Percentiles rank a stretch among this genome's conserved stretches.
Conservation (phyloP, 192 early-diverging fungal genomes). For the Coemansia nantahalensis region DNA sequence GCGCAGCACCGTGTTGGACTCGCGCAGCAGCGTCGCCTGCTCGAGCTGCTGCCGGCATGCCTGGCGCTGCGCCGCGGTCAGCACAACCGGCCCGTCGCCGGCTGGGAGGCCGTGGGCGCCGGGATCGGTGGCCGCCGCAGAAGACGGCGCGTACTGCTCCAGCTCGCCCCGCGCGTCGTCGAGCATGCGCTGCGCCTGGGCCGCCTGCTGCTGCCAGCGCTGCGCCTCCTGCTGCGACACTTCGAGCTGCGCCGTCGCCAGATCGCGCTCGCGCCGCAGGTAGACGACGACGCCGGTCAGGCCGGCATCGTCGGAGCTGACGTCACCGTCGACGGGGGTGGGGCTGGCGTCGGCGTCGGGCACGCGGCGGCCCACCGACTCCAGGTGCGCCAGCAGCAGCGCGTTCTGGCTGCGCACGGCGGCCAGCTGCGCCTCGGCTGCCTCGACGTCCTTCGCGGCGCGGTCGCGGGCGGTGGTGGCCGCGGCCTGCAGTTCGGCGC, state of each 20-base stretch:
- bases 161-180: slow-evolving; percentile 66
- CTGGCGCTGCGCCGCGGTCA: slow-evolving; percentile 56
- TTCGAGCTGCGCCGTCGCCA: slow-evolving; percentile 64
- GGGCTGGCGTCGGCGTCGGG: slow-evolving; percentile 9
- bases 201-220: slow-evolving; percentile 61
- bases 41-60: slow-evolving; percentile 68
- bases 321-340: slow-evolving; percentile 4
- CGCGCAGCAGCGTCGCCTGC: slow-evolving; percentile 65
- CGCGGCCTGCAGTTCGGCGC: slow-evolving; percentile 24
- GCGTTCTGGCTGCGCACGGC: slow-evolving; percentile 69
- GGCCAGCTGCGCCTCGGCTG: slow-evolving; percentile 52
- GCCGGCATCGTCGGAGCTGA: too few relatives aligned
- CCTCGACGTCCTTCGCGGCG: slow-evolving; percentile 25
- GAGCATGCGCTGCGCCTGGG: slow-evolving; percentile 62
- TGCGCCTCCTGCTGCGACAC: slow-evolving; percentile 64
- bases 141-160: slow-evolving; percentile 32
- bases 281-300: slow-evolving; percentile 64
- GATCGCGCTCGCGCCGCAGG: slow-evolving; percentile 72
- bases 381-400: slow-evolving; percentile 70
- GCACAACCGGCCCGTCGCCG: slow-evolving; percentile 40
- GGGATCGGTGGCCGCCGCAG: background rate
- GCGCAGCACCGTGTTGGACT: slow-evolving; percentile 75
- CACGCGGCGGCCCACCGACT: slow-evolving; percentile 55
- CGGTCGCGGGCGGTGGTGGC: slow-evolving; percentile 17
- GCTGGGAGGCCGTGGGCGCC: slow-evolving; percentile 1